Evolutionary conservation across 768 basidiomycete species (phyloP), one percentile per base, ranked within the genome.

Genomic region (Mycena capillaripes): DNA sequence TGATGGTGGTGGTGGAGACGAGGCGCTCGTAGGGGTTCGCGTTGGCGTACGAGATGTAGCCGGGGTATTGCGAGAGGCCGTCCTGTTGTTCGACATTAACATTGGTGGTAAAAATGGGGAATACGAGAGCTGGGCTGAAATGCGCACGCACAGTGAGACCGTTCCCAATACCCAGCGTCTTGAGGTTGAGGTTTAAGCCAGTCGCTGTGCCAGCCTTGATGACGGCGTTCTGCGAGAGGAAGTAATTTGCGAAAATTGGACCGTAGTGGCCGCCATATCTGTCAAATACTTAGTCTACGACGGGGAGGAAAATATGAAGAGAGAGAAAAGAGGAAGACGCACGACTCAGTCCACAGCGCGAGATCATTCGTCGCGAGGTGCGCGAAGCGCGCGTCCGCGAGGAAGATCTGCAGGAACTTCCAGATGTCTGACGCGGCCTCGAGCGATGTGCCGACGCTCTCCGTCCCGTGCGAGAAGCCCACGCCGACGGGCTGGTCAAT

Each of bases 181-280:
- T 86, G n/a, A 92, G 84, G 73, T 91, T 91, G 56, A 92, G 83
- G 3, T 79, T 81, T 7, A 87, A 68, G 90, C 91, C 4, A 2
- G 79, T 74, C 5, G 88, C 72, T 0, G 78, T 83, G 12, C 88
- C 88, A 5, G 82, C 80, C 3, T 84, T 82, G 57, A 92, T 91
- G 14, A 85, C 89, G 32, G 85, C 82, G 67, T 92, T 92, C 78
- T 91, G 90, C 6, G 85, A 75, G 6, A 91, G 82, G 84, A 92
- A 89, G 72, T 90, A 86, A 75, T 89, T 86, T 63, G 92, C 91
- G 70, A 93, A 93, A 40, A 87, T 85, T 0, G 92, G 92, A 2
- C 89, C 92, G 77, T 91, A 93, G 74, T 93, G 92, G 1, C 92
- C 91, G 48, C 92, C 92, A 73, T 92, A 93, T 42, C 91, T 91